Evolutionary conservation across 257 asterid genomes (phyloP).

Genomic region (Nicotiana tabacum): DNA sequence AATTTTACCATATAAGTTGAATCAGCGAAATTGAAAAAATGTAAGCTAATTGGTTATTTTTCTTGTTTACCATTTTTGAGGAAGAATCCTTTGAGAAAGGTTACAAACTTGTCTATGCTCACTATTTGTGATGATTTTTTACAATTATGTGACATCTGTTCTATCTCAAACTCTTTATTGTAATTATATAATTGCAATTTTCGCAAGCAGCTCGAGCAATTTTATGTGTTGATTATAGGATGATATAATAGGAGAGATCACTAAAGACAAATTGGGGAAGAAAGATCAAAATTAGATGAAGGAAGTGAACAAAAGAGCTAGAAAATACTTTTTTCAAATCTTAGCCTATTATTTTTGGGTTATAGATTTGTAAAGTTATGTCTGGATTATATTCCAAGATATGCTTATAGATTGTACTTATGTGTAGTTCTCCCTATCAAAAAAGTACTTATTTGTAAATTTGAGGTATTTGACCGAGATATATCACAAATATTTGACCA

Average conservation of each 20-base stretch:
- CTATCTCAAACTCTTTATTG: background rate
- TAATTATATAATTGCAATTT: background rate
- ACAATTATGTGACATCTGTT: background rate
- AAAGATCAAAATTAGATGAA: constrained; percentile 20
- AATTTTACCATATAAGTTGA: no score
- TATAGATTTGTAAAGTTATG: no score
- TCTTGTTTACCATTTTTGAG: background rate
- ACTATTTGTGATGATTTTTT: background rate
- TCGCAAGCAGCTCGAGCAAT: background rate
- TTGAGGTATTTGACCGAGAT: no score
- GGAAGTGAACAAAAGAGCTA: constrained; percentile 10
- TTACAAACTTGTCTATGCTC: background rate
- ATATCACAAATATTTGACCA: no score
- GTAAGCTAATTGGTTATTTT: background rate
- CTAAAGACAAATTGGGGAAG: constrained; percentile 20
- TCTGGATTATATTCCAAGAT: no score
- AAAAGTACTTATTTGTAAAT: no score
- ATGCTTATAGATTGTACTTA: no score
- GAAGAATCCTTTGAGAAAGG: background rate
- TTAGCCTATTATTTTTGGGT: no score
- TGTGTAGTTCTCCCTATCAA: no score
- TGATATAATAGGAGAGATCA: constrained; percentile 21
- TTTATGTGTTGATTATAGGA: constrained; percentile 33
- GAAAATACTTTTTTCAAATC: no score
- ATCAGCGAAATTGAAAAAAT: no score